Conservation (phyloP, 164 flowering plant species). For the Annona squamosa region DNA sequence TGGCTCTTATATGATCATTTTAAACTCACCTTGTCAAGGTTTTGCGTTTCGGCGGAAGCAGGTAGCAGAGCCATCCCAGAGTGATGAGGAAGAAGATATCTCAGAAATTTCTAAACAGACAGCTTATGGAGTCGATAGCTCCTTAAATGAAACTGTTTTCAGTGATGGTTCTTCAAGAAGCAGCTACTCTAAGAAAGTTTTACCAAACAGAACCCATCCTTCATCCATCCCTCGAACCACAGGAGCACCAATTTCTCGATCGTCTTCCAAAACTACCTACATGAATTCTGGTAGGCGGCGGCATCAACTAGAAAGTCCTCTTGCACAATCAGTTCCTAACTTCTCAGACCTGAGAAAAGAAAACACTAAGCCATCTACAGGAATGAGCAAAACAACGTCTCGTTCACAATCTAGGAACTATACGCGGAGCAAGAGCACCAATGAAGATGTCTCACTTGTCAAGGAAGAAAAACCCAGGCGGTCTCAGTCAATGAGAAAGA, state of each 20-base stretch:
- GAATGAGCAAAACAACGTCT: constrained; percentile 37
- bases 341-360: constrained; percentile 87
- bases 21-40: constrained; percentile 15
- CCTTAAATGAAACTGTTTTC: constrained; percentile 25
- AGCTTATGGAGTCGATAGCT: constrained; percentile 30
- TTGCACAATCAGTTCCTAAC: constrained; percentile 90
- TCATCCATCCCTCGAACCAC: constrained; percentile 59
- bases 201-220: constrained; percentile 41
- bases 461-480: constrained; percentile 70
- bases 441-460: constrained; percentile 39
- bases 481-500: constrained; percentile 52
- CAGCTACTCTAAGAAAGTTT: constrained; percentile 45
- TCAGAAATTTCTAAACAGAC: constrained; percentile 39
- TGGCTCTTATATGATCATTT: constrained; percentile 5
- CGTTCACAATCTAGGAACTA: constrained; percentile 52
- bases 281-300: constrained; percentile 51
- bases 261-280: constrained; percentile 47
- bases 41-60: constrained; percentile 32
- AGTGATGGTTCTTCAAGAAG: constrained; percentile 44
- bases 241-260: constrained; percentile 40
- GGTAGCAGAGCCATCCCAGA: constrained; percentile 36
- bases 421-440: constrained; percentile 59
- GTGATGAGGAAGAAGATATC: constrained; percentile 58
- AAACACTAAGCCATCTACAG: constrained; percentile 70
- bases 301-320: constrained; percentile 58